phyloP scores from a whole-genome alignment of 306 rosid genomes.

The Malus fusca region DNA sequence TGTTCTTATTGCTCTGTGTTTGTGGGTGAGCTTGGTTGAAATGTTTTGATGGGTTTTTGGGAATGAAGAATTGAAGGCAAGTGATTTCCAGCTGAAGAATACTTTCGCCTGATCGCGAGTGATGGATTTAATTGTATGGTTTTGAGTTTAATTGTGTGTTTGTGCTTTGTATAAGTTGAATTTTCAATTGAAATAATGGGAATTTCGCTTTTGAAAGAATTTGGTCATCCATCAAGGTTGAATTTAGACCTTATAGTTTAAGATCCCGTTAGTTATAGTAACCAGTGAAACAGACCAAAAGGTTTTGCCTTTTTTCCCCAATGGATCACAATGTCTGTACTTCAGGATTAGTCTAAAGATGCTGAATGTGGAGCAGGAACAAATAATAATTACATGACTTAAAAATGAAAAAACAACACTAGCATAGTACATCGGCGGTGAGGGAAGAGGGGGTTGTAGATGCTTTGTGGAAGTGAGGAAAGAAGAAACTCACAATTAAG shows the following conservation, averaged over 20 bases:
- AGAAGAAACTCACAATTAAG: background rate
- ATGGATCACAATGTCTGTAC: background rate
- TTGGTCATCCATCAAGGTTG: background rate
- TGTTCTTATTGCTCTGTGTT: background rate
- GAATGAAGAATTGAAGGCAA: background rate
- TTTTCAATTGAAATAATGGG: background rate
- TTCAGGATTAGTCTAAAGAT: background rate
- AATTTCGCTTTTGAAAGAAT: background rate
- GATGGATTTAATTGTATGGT: background rate
- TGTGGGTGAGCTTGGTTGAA: background rate
- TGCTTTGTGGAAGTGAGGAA: background rate
- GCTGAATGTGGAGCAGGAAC: background rate
- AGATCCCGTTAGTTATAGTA: background rate
- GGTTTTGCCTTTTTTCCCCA: background rate
- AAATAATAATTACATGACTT: no score
- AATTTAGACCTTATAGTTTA: background rate
- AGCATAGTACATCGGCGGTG: background rate
- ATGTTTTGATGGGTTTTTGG: background rate
- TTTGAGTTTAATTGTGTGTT: background rate
- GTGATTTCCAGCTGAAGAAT: background rate
- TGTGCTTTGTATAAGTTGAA: background rate
- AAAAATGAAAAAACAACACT: background rate
- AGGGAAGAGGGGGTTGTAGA: background rate
- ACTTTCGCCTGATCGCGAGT: background rate
- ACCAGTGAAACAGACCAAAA: background rate